Evolutionary conservation across 768 basidiomycete genomes (phyloP), one percentile per base, ranked within the genome.

Genomic region (Xerocomellus dryophilus): DNA sequence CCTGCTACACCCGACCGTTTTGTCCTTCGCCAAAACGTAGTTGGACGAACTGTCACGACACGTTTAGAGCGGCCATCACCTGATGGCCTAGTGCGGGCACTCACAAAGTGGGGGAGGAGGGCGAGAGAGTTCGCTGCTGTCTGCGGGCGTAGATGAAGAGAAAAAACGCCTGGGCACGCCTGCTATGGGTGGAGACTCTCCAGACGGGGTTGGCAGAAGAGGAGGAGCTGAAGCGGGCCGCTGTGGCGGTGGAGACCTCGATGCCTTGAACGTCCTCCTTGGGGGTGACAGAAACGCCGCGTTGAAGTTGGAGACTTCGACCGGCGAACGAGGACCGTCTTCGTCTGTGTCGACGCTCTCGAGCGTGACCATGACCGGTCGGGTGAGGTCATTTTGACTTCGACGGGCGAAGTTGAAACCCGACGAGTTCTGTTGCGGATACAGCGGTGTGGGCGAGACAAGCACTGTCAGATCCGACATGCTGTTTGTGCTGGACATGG

Each of bases 11-110:
- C 89, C 18, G 86, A 88, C 14, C 84, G 81, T 29, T 73, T 78
- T 2, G 85, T 88, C 58, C 82, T 84, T 31, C 86, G 78, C 89
- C 89, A 91, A 66, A 91, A 90, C 0, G 89, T 86, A 7, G 82
- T 87, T 0, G 89, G 88, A n/a, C 89, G 85, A 34, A 89, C 88
- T 90, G 56, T 2, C 1, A n/a, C 31, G 10, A 32, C 43, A 50
- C 17, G 38, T 55, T 29, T 43, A 52, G 42, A 21, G 31, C 12
- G 9, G 15, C 1, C 2, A 31, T 25, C 4, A 14, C 9, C 7
- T 9, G 42, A 20, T 14, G 7, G 17, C 49, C 40, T 10, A 47
- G 35, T 20, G 39, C 40, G 0, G 4, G 31, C 36, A 77, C 85
- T 73, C 66, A 88, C 85, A 76, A 43, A 88, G 73, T 43, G 83